phyloP scores from a whole-genome alignment of 495 filamentous ascomycete genomes.

The Chaetomium tenue region DNA sequence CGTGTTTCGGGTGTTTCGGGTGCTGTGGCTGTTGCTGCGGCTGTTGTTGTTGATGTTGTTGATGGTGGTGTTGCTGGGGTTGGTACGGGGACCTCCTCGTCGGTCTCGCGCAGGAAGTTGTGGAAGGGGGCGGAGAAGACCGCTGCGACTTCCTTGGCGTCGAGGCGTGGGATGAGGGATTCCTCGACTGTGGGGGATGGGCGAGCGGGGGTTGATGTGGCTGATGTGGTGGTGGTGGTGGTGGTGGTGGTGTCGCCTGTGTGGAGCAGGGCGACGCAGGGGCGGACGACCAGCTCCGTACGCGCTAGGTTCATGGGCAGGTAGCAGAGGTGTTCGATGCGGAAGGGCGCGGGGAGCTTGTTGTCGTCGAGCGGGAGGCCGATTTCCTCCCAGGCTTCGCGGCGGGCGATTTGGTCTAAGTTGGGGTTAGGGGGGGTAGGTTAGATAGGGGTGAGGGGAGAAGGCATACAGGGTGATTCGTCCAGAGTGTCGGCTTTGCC shows the following conservation, averaged over 20 bases:
- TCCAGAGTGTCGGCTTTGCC: conserved; percentile 57
- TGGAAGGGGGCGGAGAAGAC: conserved; percentile 83
- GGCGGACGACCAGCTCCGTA: conserved; percentile 77
- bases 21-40: too few species aligned
- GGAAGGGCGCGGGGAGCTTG: conserved; percentile 65
- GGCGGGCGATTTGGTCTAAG: conserved; percentile 70
- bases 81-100: conserved; percentile 43
- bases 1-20: too few species aligned
- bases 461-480: conserved; percentile 48
- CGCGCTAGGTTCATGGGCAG: conserved; percentile 76
- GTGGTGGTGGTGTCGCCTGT: conserved; percentile 42
- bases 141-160: conserved; percentile 84
- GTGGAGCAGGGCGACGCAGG: conserved; percentile 81
- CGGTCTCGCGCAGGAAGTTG: conserved; percentile 59
- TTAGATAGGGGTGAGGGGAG: not conserved
- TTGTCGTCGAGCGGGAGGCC: conserved; percentile 68
- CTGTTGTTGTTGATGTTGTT: too few species aligned
- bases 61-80: not conserved
- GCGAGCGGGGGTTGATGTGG: conserved; percentile 12
- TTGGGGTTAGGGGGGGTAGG: not conserved
- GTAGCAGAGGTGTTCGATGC: conserved; percentile 80
- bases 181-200: conserved; percentile 54
- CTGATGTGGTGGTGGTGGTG: not conserved
- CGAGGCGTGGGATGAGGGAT: conserved; percentile 70
- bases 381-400: conserved; percentile 90